Conservation (phyloP, 768 basidiomycete genomes). For the Saitozyma podzolica region DNA sequence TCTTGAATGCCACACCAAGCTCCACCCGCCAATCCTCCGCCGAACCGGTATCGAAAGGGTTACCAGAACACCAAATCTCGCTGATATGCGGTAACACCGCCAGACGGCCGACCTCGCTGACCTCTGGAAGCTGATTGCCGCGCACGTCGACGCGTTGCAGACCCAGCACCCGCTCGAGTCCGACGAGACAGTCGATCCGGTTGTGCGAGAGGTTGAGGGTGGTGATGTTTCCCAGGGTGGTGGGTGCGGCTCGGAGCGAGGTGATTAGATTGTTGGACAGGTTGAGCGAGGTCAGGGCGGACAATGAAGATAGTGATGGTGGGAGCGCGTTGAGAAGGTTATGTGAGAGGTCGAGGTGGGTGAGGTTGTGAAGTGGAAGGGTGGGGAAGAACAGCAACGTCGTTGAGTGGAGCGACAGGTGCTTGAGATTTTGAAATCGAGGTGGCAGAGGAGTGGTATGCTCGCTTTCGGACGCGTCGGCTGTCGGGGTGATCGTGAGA, state of each 20-base stretch:
- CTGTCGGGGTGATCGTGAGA: conserved; percentile 12
- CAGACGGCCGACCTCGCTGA: conserved; percentile 78
- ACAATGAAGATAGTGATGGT: conserved; percentile 68
- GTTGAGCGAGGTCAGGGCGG: conserved; percentile 84
- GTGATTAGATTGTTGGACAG: conserved; percentile 98
- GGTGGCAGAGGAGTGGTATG: neutral
- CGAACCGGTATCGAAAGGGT: conserved; percentile 65
- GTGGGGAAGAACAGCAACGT: conserved; percentile 37
- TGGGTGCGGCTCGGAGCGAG: conserved; percentile 84
- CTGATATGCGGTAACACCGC: conserved; percentile 73
- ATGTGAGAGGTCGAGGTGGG: conserved; percentile 82
- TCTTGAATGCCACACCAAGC: conserved; percentile 80
- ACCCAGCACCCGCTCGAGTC: conserved; percentile 81
- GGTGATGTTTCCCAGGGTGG: conserved; percentile 70
- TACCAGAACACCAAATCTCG: conserved; percentile 76
- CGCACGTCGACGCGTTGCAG: conserved; percentile 84
- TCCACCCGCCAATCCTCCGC: conserved; percentile 68
- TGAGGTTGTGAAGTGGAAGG: conserved; percentile 56
- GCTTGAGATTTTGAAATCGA: conserved; percentile 38
- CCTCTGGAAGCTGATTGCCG: conserved; percentile 74
- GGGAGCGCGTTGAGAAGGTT: conserved; percentile 90
- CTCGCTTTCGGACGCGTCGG: conserved; percentile 1
- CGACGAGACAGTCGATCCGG: conserved; percentile 90
- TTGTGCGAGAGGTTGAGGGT: conserved; percentile 80
- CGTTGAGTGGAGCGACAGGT: conserved; percentile 38